Percentiles rank a stretch among this genome's conserved stretches.
phyloP scores from a whole-genome alignment of 2,329 filamentous ascomycete species.

The Venturia effusa region DNA sequence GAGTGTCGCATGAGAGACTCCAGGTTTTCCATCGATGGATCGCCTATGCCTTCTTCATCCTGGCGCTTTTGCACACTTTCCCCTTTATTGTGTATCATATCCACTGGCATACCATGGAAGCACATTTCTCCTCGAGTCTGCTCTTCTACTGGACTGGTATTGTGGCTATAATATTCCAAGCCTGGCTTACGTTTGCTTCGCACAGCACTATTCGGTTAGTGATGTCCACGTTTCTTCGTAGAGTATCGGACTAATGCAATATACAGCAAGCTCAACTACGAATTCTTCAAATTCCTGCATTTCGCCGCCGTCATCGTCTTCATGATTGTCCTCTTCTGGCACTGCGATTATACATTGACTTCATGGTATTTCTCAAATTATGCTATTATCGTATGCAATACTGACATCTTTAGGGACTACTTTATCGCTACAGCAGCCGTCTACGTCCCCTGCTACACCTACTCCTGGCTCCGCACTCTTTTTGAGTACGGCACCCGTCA shows the following conservation, averaged over 20 bases:
- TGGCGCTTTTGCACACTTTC: constrained; percentile 76
- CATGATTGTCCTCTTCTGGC: constrained; percentile 84
- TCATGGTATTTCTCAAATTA: constrained; percentile 46
- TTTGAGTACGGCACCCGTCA: constrained; percentile 7
- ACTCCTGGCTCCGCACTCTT: constrained; percentile 49
- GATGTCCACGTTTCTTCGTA: too few species aligned
- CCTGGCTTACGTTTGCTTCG: constrained; percentile 2
- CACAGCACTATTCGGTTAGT: constrained; percentile 14
- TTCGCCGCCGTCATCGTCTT: constrained; percentile 72
- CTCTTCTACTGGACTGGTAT: constrained; percentile 71
- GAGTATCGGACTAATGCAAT: not conserved
- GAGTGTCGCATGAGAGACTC: constrained; percentile 81
- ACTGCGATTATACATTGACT: constrained; percentile 81
- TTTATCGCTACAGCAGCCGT: constrained; percentile 71
- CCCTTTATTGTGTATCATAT: constrained; percentile 66
- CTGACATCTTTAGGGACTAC: constrained; percentile 51
- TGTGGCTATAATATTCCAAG: constrained; percentile 1
- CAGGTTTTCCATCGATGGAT: constrained; percentile 92
- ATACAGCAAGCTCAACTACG: constrained; percentile 57
- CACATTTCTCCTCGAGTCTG: constrained; percentile 42
- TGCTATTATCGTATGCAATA: constrained; percentile 37
- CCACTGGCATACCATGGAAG: constrained; percentile 47
- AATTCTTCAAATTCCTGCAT: constrained; percentile 76
- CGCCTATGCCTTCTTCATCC: constrained; percentile 72
- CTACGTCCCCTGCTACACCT: constrained; percentile 71